Percentiles rank a stretch among this genome's conserved stretches.
Evolutionary conservation across 176 grass and related monocot species (phyloP).

Genomic region (Poa annua): DNA sequence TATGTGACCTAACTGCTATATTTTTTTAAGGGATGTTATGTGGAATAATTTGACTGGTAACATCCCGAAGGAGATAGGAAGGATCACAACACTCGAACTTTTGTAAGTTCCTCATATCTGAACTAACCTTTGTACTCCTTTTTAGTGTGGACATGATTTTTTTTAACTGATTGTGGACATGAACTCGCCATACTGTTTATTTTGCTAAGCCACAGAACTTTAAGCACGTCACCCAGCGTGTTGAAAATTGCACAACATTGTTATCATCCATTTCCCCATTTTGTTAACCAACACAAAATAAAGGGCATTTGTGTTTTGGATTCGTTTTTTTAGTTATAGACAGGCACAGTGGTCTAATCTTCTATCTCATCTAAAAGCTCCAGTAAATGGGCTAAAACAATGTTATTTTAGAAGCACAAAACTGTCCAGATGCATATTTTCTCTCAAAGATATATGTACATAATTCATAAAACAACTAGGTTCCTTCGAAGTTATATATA

Average conservation of each 20-base stretch:
- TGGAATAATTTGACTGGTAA: constrained; percentile 91
- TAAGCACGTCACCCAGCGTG: constrained; percentile 10
- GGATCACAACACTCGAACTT: constrained; percentile 65
- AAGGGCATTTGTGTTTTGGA: background rate
- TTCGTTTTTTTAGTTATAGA: background rate
- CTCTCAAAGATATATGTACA: background rate
- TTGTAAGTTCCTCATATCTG: constrained; percentile 58
- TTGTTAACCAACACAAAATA: background rate
- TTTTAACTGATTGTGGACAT: background rate
- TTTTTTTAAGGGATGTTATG: constrained; percentile 81
- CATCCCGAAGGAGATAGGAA: constrained; percentile 93
- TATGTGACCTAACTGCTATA: constrained; percentile 28
- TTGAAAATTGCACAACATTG: background rate
- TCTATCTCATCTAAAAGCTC: background rate
- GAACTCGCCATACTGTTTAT: background rate
- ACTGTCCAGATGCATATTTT: background rate
- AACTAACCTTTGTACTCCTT: constrained; percentile 28
- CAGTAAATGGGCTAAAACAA: background rate
- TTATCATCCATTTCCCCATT: background rate
- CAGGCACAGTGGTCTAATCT: background rate
- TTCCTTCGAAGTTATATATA: background rate
- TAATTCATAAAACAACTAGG: constrained; percentile 10
- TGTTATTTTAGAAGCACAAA: background rate
- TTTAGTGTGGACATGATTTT: background rate
- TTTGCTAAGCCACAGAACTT: constrained; percentile 12